Percentiles rank a stretch among this genome's conserved stretches.
phyloP scores from a whole-genome alignment of 805 yeast genomes.

The Ogataea neopini region DNA sequence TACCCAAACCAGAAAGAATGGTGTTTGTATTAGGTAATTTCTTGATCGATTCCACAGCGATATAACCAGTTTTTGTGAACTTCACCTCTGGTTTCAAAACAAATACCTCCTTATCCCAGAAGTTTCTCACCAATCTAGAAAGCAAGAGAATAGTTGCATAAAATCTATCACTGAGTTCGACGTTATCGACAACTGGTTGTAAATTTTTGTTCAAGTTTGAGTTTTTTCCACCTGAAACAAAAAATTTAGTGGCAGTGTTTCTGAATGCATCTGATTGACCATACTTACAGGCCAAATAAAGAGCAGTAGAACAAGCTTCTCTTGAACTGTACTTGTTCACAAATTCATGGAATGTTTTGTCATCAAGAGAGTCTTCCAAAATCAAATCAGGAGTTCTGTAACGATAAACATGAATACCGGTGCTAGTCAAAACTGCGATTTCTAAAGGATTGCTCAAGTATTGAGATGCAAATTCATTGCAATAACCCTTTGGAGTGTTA shows the following conservation, averaged over 20 bases:
- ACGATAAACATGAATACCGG: conserved; percentile 74
- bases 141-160: conserved; percentile 82
- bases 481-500: conserved; percentile 75
- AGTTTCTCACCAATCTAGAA: conserved; percentile 73
- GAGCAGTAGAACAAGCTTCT: conserved; percentile 87
- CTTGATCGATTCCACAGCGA: conserved; percentile 41
- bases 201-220: conserved; percentile 41
- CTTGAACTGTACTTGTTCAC: conserved; percentile 79
- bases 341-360: conserved; percentile 64
- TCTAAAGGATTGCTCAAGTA: conserved; percentile 65
- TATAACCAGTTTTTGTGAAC: conserved; percentile 38
- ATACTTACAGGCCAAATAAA: conserved; percentile 78
- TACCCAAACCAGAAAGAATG: conserved; percentile 46
- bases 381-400: conserved; percentile 80
- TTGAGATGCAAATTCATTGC: conserved; percentile 85
- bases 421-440: conserved; percentile 80
- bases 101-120: conserved; percentile 79
- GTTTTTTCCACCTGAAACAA: conserved; percentile 55
- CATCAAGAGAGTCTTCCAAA: conserved; percentile 64
- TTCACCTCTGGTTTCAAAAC: conserved; percentile 35
- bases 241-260: conserved; percentile 50
- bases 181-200: conserved; percentile 60
- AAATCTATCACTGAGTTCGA: conserved; percentile 87
- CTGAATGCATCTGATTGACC: conserved; percentile 54
- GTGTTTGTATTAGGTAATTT: conserved; percentile 40